Base-by-base conservation (phyloP, 495 filamentous ascomycete genomes). In the Cetradonia linearis region DNA sequence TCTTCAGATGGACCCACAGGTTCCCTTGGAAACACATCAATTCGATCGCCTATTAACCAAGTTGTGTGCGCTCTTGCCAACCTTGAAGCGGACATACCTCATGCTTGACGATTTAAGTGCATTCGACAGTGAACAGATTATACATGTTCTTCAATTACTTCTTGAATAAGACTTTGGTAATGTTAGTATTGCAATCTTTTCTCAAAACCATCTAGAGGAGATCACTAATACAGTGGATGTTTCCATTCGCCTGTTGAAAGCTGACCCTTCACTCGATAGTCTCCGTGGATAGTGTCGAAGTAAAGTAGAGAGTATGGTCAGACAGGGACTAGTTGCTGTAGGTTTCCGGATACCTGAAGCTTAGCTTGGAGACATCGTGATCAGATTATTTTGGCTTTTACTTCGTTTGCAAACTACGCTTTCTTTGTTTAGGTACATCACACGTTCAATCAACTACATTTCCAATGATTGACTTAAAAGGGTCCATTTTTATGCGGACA, bases 401-500 rank as follows among this genome's bases (percentile, higher is more conserved):
- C 11, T 31, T 30, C 9, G 27, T 30, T 27, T 50, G 6, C 11
- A 50, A 9, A 27, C 13, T 28, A 10, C 18, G 3, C 16, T 30
- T 1, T 31, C 27, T 5, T 0, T 1, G 1, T 2, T n/a, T 18
- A 3, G 1, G 14, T 27, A 2, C 0, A 2, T 25, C 2, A 9
- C 20, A 2, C 4, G 16, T 40, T 3, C 7, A 56, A 7, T 23
- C 1, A n/a, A n/a, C n/a, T n/a, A n/a, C n/a, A n/a, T n/a, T n/a
- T n/a, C n/a, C n/a, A n/a, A n/a, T n/a, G n/a, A n/a, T 31, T 37
- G 14, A 14, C 30, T 27, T 53, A 63, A 31, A 55, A 63, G 0
- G 61, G 61, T 27, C 61, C 61, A 18, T 69, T 71, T 23, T 71
- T 69, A 58, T 71, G 68, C 20, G 74, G 70, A 62, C 76, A 79